Conservation (phyloP, 495 filamentous ascomycete species). For the Recurvomyces mirabilis region DNA sequence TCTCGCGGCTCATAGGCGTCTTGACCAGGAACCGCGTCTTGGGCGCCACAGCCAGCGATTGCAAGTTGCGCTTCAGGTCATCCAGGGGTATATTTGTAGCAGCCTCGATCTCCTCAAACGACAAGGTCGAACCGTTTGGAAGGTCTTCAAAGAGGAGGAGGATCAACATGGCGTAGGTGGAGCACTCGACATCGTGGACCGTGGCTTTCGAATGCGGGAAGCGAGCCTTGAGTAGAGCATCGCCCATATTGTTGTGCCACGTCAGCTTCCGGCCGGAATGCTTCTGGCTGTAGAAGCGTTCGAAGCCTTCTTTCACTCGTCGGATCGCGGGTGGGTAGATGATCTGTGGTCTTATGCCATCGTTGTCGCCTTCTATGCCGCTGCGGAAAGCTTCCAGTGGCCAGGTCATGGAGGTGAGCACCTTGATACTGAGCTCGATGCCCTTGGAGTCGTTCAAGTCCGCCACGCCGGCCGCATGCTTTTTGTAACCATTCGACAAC, state of each 20-base stretch:
- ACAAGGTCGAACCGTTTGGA: constrained; percentile 49
- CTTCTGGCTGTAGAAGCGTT: constrained; percentile 77
- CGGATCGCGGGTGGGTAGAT: constrained; percentile 69
- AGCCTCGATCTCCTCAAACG: constrained; percentile 74
- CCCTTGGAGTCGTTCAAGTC: constrained; percentile 50
- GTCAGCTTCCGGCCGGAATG: constrained; percentile 78
- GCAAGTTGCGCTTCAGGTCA: constrained; percentile 73
- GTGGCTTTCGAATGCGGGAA: constrained; percentile 66
- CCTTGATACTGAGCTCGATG: constrained; percentile 68
- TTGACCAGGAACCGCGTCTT: constrained; percentile 76
- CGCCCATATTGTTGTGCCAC: constrained; percentile 74
- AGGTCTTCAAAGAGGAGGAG: constrained; percentile 82
- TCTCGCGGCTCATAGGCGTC: constrained; percentile 68
- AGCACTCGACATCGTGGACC: constrained; percentile 80
- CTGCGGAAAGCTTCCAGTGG: constrained; percentile 72
- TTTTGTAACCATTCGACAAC: constrained; percentile 61
- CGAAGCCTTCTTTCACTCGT: constrained; percentile 70
- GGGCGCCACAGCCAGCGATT: constrained; percentile 73
- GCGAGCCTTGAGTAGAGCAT: constrained; percentile 69
- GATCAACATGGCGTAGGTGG: constrained; percentile 87
- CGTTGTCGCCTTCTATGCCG: constrained; percentile 38
- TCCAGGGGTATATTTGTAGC: constrained; percentile 67
- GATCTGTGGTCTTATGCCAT: constrained; percentile 33
- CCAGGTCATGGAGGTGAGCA: constrained; percentile 91
- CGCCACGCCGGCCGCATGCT: constrained; percentile 50